Percentiles rank a stretch among this genome's conserved stretches.
Evolutionary conservation across 345 rosid genomes (phyloP).

Genomic region (Syzygium jambos): DNA sequence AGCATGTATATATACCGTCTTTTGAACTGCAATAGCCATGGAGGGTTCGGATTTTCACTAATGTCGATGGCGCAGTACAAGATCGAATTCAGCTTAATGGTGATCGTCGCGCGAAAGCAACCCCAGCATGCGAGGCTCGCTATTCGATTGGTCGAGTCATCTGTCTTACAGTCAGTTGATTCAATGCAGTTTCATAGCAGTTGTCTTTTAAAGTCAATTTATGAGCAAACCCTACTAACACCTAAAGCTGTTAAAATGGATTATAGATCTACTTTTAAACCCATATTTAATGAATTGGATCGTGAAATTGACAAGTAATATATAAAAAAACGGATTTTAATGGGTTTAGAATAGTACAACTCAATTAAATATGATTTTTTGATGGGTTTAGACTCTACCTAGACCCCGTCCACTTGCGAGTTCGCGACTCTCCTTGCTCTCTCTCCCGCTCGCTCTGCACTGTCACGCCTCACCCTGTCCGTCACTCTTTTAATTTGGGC

Average conservation of each 20-base stretch:
- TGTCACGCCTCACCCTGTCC: rapidly evolving
- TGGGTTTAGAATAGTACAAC: not conserved
- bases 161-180: not conserved
- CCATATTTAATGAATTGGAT: not conserved
- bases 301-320: not conserved
- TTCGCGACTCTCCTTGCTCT: not conserved
- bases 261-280: not conserved
- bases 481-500: not conserved
- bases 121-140: not conserved
- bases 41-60: not conserved
- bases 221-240: not conserved
- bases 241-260: not conserved
- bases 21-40: not conserved
- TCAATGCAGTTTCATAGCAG: not conserved
- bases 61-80: not conserved
- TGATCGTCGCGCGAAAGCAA: not conserved
- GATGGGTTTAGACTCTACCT: not conserved
- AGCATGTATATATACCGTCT: not conserved
- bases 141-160: not conserved
- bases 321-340: not conserved
- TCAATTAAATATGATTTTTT: not conserved
- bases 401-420: not conserved
- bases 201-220: not conserved
- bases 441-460: not conserved
- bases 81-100: not conserved